Evolutionary conservation across 1,139 yeast genomes (phyloP).

Genomic region (Meyerozyma carpophila): DNA sequence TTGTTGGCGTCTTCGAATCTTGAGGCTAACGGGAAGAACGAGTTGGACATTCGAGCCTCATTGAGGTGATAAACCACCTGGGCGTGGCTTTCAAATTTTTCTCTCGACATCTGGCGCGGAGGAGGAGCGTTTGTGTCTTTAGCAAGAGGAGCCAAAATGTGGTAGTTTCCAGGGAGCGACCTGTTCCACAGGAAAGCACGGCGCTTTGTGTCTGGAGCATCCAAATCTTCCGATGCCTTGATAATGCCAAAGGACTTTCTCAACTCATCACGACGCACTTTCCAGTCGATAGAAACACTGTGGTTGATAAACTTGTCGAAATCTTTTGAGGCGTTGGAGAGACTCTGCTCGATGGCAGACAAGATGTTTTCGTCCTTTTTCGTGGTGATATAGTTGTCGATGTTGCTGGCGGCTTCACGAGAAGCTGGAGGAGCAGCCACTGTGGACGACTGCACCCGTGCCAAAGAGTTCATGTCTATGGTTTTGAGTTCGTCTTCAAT

Average conservation of each 20-base stretch:
- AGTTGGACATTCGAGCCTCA: slow-evolving; percentile 54
- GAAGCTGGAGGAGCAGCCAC: slow-evolving; percentile 1
- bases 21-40: slow-evolving; percentile 45
- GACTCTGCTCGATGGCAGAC: slow-evolving; percentile 77
- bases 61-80: slow-evolving; percentile 65
- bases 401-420: slow-evolving; percentile 8
- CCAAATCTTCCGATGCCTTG: slow-evolving; percentile 1
- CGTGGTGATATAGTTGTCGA: slow-evolving; percentile 56
- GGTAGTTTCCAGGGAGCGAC: slow-evolving; percentile 30
- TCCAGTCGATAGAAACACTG: slow-evolving; percentile 81
- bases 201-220: slow-evolving; percentile 7
- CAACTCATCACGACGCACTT: slow-evolving; percentile 64
- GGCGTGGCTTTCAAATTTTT: slow-evolving; percentile 71
- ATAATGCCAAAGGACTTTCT: slow-evolving; percentile 59
- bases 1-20: slow-evolving; percentile 52
- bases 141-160: slow-evolving; percentile 30
- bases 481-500: slow-evolving; percentile 62
- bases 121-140: slow-evolving; percentile 14
- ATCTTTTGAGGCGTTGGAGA: slow-evolving; percentile 70
- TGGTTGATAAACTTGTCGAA: slow-evolving; percentile 74
- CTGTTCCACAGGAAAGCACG: slow-evolving; percentile 31
- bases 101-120: slow-evolving; percentile 36
- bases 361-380: slow-evolving; percentile 81
- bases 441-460: not conserved
- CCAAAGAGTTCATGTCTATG: slow-evolving; percentile 16